Evolutionary conservation across 228 moss, liverwort and hornwort genomes (phyloP).

Genomic region (Sphagnum magellanicum): DNA sequence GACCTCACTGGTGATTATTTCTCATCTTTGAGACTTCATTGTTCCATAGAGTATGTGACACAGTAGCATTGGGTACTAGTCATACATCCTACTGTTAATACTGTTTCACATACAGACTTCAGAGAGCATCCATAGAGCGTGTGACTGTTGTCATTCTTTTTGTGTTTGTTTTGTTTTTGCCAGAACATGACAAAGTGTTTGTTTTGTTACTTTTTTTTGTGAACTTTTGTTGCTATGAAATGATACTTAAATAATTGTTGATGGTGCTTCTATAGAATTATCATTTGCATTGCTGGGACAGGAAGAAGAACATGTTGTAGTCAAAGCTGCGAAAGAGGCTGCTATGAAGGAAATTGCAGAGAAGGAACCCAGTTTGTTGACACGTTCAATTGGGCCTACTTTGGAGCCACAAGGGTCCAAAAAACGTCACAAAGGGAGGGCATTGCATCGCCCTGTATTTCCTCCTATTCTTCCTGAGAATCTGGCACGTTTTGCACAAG

Average conservation of each 20-base stretch:
- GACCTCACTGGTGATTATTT: background rate
- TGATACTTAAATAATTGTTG: background rate
- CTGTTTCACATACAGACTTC: no score
- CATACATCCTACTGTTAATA: no score
- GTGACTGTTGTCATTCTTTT: background rate
- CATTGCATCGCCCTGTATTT: conserved; percentile 33
- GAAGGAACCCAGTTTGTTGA: conserved; percentile 50
- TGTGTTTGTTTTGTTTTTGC: background rate
- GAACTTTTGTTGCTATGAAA: background rate
- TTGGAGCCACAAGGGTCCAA: conserved; percentile 23
- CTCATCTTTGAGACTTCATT: background rate
- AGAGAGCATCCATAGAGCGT: no score
- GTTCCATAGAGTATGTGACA: background rate
- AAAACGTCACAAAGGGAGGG: conserved; percentile 8
- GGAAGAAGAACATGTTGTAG: conserved; percentile 68
- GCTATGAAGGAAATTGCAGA: conserved; percentile 59
- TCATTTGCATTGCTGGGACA: conserved; percentile 6
- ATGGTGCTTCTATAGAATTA: background rate
- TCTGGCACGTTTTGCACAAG: conserved; percentile 26
- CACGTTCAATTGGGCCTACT: conserved; percentile 56
- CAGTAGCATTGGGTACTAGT: no score
- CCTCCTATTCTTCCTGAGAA: conserved; percentile 46
- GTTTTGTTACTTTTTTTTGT: background rate
- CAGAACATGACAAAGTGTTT: background rate
- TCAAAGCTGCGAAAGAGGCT: conserved; percentile 55